Base-by-base conservation (phyloP, 2,329 filamentous ascomycete genomes). In the Botrytis cinerea region DNA sequence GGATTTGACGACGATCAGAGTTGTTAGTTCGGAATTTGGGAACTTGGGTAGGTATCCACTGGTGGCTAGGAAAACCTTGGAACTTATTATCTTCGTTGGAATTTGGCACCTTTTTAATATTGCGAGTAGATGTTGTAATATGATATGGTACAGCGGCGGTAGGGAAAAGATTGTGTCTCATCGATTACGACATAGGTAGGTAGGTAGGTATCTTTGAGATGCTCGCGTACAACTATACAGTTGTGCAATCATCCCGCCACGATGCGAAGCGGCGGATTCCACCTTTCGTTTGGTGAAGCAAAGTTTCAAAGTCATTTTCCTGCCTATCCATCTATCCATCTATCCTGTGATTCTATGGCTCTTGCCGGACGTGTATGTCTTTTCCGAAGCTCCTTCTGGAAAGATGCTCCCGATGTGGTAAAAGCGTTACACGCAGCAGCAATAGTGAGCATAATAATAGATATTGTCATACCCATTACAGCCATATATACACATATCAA, bases 341-440 rank as follows among this genome's bases (percentile, higher is more conserved):
- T 16, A 12, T 28, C 48, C 22, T 54, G 14, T 45, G 20, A 12
- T 28, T 20, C 22, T 54, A 45, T 45, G 20, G 48, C 2, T 69
- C 59, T n/a, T n/a, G n/a, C 48, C 45, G 45, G 45, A 20, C 51
- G 7, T 9, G 38, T 9, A 20, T n/a, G 20, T 25, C n/a, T 38
- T n/a, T 28, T 35, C 57, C 69, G 43, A 63, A 46, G 25, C 69
- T 71, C 57, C 38, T 28, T 40, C 2, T 22, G 69, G 69, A 51
- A 63, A 51, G 14, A 51, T 40, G 35, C 6, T 16, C 57, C 54
- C 16, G 25, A 35, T 32, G n/a, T 28, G 43, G 40, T 62, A 62
- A 46, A 28, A 40, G 28, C n/a, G 25, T 40, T 28, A 38, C 40
- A 48, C 16, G 57, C 40, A 48, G 22, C 18, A 7, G 8, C 20